Evolutionary conservation across 1,139 yeast genomes (phyloP), one percentile per base, ranked within the genome.

Genomic region (Schizosaccharomyces versatilis): DNA sequence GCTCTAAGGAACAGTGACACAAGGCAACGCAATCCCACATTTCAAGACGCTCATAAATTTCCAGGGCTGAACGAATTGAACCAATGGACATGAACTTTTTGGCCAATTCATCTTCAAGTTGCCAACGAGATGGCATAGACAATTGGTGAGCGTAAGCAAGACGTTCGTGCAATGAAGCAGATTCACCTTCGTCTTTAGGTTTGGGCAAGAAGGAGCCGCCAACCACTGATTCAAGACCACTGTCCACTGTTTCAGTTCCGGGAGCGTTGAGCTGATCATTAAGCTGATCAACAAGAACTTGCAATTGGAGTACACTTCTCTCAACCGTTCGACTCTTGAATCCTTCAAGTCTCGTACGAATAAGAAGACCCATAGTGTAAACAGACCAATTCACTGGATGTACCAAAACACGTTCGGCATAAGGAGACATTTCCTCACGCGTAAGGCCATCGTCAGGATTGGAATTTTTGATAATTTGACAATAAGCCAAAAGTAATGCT

Each of bases 291-390:
- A 88, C 90, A 54, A 93, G 71, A 3, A 94, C 80, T 54, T 90
- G 93, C 81, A 93, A 80, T 68, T 93, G 98, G 55, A 90, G 71
- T 12, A 88, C 80, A 55, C 97, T 97, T 66, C 98, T 76, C 68
- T 93, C 98, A 24, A 88, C 80, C 0, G 97, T 88, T 64, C 84
- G 80, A 2, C 94, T 79, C 60, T 80, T 81, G 51, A 73, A 73
- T 0, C 95, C 77, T 66, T 93, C 98, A 49, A 88, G 71, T 15
- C 84, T 62, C 10, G 95, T 84, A 65, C 98, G 75, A 62, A 82
- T 84, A 95, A 97, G 88, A 55, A 93, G 71, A 0, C 95, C 85
- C 60, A 93, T 73, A 3, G 93, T 78, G 63, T 80, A 85, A 3
- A 90, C 67, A 0, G 84, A 69, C 94, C 96, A 86, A 66, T 84